Evolutionary conservation across 768 basidiomycete genomes (phyloP), one percentile per base, ranked within the genome.

Genomic region (Lentinula lateritia): DNA sequence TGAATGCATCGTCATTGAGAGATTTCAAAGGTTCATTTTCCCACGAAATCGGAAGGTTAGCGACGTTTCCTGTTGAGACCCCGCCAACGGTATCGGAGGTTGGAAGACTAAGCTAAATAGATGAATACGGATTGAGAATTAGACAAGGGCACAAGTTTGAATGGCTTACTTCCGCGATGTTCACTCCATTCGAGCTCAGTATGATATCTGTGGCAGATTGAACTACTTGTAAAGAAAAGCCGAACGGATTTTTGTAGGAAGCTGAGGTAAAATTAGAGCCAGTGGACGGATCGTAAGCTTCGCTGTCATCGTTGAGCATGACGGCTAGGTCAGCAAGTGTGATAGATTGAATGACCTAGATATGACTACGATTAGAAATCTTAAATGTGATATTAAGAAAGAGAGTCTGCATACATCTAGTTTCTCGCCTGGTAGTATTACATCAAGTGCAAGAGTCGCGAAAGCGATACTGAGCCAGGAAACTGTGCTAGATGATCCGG

Each of bases 161-260:
- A 20, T 54, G 38, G 16, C 34, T 23, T 68, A 88, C 86, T 70
- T 79, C 71, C 34, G 87, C 87, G 41, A 83, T 76, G 61, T 84
- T 73, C 32, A 74, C 68, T 5, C 85, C 84, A 20, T 75, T 74
- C 5, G 72, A 72, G 16, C 72, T 75, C 50, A 91, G 71, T 52
- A 76, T 76, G 64, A 90, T 81, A 23, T 80, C 78, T 66, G 89
- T 78, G 0, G 79, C 77, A 2, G 83, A 74, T 64, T 81, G 76
- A 10, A 84, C 70, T 23, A 88, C 85, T 66, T 89, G 87, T 58
- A 90, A 69, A 10, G 85, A 82, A 73, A 91, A 91, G 3, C 89
- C 89, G 68, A 90, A 90, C 0, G 89, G 89, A 71, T 90, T 91
- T 71, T 81, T 83, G 70, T 87, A 88, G 64, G 77, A 73, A 15